These are phyloP conservation scores for Pythium phragmiticola DNA, from an alignment of 352 stramenopile genomes.

Conservation along the genomic window DNA sequence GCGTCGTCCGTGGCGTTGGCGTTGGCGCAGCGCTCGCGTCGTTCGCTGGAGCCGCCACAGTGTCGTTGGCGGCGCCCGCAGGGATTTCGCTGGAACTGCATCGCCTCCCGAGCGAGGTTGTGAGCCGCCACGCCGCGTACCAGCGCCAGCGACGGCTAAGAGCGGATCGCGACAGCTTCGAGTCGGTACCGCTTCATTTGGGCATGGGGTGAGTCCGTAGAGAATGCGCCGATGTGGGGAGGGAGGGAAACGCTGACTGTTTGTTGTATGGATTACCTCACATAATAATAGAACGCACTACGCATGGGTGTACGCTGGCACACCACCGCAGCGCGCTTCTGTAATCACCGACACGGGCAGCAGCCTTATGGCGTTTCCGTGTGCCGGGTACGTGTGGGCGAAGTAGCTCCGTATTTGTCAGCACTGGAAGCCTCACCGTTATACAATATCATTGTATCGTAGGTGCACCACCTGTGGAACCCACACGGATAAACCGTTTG, in stretches of 20 bases:
- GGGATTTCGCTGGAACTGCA: constrained; percentile 25
- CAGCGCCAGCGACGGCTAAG: constrained; percentile 36
- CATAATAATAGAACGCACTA: constrained; percentile 64
- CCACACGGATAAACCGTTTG: constrained; percentile 77
- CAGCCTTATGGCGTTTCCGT: constrained; percentile 77
- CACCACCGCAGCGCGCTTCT: constrained; percentile 73
- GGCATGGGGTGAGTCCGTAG: constrained; percentile 47
- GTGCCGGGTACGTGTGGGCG: constrained; percentile 48
- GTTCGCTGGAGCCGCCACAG: not conserved
- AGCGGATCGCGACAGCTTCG: constrained; percentile 36
- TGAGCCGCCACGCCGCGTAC: constrained; percentile 41
- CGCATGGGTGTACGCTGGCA: constrained; percentile 80
- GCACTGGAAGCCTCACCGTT: no score
- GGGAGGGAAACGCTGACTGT: not conserved
- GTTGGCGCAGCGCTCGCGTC: constrained; percentile 1
- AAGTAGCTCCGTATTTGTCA: not conserved
- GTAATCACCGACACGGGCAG: constrained; percentile 86
- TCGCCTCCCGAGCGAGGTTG: constrained; percentile 6
- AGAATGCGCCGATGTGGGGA: not conserved
- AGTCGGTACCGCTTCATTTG: constrained; percentile 63
- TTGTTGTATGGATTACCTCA: not conserved
- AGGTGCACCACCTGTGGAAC: constrained; percentile 63
- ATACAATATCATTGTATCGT: not conserved
- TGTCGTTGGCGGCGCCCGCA: not conserved
- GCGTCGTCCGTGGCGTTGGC: not conserved